Conservation (phyloP, 805 yeast genomes). For the Grigorovia transvaalensis region DNA sequence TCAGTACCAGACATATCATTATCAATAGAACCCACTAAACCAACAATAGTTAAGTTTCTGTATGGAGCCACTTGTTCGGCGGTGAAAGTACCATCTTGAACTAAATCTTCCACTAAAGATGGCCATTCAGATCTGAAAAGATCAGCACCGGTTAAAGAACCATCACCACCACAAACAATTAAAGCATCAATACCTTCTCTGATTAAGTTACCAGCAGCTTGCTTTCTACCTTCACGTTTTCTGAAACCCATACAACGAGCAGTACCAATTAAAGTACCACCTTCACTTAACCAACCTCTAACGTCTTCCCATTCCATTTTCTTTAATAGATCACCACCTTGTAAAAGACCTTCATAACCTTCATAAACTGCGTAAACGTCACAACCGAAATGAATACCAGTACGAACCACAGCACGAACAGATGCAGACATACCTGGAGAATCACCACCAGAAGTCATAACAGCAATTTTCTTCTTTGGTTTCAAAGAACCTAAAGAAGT, state of each 20-base stretch:
- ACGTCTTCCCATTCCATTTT: slow-evolving; percentile 90
- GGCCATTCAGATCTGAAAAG: slow-evolving; percentile 94
- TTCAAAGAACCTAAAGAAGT: slow-evolving; percentile 11
- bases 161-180: slow-evolving; percentile 97
- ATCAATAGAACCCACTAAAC: slow-evolving; percentile 93
- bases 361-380: slow-evolving; percentile 87
- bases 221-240: slow-evolving; percentile 74
- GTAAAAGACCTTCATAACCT: slow-evolving; percentile 88
- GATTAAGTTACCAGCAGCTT: slow-evolving; percentile 77
- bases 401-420: slow-evolving; percentile 89
- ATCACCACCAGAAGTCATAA: slow-evolving; percentile 98
- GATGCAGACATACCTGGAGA: slow-evolving; percentile 98
- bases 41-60: slow-evolving; percentile 74
- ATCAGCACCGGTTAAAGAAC: slow-evolving; percentile 96
- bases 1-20: slow-evolving; percentile 97
- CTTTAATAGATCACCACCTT: slow-evolving; percentile 70
- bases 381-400: slow-evolving; percentile 80
- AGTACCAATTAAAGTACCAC: slow-evolving; percentile 95
- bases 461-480: slow-evolving; percentile 50
- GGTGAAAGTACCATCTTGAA: slow-evolving; percentile 44
- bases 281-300: slow-evolving; percentile 82
- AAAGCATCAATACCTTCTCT: slow-evolving; percentile 86
- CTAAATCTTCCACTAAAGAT: slow-evolving; percentile 63
- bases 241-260: slow-evolving; percentile 84
- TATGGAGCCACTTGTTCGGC: slow-evolving; percentile 49